Conservation (phyloP, 2,329 filamentous ascomycete species). For the Penicillium hordei region DNA sequence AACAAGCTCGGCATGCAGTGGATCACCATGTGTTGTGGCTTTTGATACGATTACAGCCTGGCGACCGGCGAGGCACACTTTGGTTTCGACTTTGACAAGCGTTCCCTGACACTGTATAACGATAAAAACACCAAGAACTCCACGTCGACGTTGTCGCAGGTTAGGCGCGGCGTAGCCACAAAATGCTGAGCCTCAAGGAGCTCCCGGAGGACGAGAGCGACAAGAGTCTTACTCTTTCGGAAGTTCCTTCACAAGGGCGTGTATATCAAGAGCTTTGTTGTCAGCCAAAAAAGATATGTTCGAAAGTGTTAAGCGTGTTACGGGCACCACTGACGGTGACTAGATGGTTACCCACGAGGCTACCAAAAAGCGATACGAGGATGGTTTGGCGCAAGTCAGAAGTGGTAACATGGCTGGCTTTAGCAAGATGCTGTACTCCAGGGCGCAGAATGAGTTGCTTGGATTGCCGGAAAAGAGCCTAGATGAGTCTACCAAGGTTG, state of each 20-base stretch:
- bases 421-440: constrained; percentile 54
- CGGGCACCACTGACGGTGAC: constrained; percentile 57
- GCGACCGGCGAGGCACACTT: constrained; percentile 38
- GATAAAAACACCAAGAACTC: constrained; percentile 50
- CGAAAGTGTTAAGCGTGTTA: constrained; percentile 59
- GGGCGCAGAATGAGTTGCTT: constrained; percentile 56
- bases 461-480: constrained; percentile 59
- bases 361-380: constrained; percentile 49
- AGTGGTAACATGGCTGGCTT: constrained; percentile 49
- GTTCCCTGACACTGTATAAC: constrained; percentile 51
- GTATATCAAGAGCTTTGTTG: constrained; percentile 57
- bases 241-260: constrained; percentile 52
- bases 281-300: constrained; percentile 67
- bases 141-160: constrained; percentile 60
- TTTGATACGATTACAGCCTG: constrained; percentile 58
- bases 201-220: constrained; percentile 43
- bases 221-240: constrained; percentile 39
- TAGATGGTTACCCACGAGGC: constrained; percentile 59
- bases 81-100: constrained; percentile 53
- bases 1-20: constrained; percentile 30
- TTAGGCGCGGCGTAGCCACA: constrained; percentile 54
- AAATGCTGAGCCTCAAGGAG: constrained; percentile 49
- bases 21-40: constrained; percentile 48
- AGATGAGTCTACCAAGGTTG: constrained; percentile 56
- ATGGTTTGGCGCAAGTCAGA: constrained; percentile 49